Base-by-base conservation (phyloP, 106 monocot species). In the Dioscorea zingiberensis region DNA sequence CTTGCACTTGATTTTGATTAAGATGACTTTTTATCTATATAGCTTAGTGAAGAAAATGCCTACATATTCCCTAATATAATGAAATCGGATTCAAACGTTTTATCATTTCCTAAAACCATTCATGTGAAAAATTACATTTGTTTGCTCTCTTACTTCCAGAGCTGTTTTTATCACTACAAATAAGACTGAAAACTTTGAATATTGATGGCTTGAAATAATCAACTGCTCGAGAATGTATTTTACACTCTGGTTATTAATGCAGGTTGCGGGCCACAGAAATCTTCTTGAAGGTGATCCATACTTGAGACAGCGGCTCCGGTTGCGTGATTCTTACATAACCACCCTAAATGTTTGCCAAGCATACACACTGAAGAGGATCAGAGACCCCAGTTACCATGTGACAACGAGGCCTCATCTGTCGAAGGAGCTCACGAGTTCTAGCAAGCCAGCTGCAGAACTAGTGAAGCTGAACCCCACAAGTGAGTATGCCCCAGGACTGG, bases 401-500 rank as follows among this genome's bases (percentile, higher is more conserved):
- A 80, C 72, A 10, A 13, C 48, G 55, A 73, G 74, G 17, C 81
- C 85, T 30, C 74, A 81, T 58, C 47, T 75, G 18, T 85, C 85
- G 13, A 85, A 65, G n/a, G 59, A 64, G 21, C 7, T 66, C 3
- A 51, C 15, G 51, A 15, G 15, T 25, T 55, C 71, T 1, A 78
- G 54, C 75, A 85, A 81, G 47, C 49, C 81, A 14, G 85, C 81
- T 48, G 83, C 86, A 1, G 94, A 94, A 70, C 56, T 89, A 27
- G 83, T 94, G 59, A 94, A 84, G 65, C 78, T 94, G 61, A 94
- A 94, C 63, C 93, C 93, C 13, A 78, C 76, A 23, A 89, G 93
- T 25, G 93, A 94, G 13, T 94, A 94, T 55, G 81, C 86, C 21
- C 93, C 89, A 48, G 93, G 93, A 10, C 58, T 94, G 21, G 93